These are phyloP conservation scores for Microcyclospora tardicrescens DNA, from an alignment of 2,329 filamentous ascomycete genomes.

Conservation along the genomic window DNA sequence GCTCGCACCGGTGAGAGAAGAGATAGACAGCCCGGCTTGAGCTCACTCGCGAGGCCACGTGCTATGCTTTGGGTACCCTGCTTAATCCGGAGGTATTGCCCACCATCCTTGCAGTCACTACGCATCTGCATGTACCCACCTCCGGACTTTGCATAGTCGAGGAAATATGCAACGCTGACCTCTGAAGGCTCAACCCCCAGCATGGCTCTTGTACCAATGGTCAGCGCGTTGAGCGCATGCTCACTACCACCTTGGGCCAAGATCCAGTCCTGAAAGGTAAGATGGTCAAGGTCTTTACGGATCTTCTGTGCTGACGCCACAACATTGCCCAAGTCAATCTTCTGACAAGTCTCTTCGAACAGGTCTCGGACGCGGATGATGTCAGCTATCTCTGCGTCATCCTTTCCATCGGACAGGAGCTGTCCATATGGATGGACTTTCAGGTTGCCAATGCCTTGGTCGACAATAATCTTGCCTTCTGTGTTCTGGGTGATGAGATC, in stretches of 20 bases:
- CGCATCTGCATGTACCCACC: slow-evolving; percentile 41
- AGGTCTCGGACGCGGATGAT: slow-evolving; percentile 24
- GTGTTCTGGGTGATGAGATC: slow-evolving; percentile 39
- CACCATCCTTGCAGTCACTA: slow-evolving; percentile 40
- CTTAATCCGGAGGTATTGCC: slow-evolving; percentile 38
- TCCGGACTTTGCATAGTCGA: slow-evolving; percentile 43
- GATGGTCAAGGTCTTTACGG: slow-evolving; percentile 21
- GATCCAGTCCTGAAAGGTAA: slow-evolving; percentile 30
- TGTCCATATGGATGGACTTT: slow-evolving; percentile 23
- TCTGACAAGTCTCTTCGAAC: slow-evolving; percentile 28
- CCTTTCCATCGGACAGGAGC: slow-evolving; percentile 11
- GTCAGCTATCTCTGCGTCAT: slow-evolving; percentile 12
- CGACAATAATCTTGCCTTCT: slow-evolving; percentile 31
- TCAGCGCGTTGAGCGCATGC: slow-evolving; percentile 26
- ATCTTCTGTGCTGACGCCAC: slow-evolving; percentile 16
- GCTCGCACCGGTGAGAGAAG: slow-evolving; percentile 12
- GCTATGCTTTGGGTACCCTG: slow-evolving; percentile 36
- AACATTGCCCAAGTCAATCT: slow-evolving; percentile 12
- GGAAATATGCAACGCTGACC: slow-evolving; percentile 40
- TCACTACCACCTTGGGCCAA: slow-evolving; percentile 19
- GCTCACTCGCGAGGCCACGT: slow-evolving; percentile 23
- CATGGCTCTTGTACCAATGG: slow-evolving; percentile 38
- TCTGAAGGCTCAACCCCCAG: slow-evolving; percentile 39
- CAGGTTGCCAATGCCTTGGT: slow-evolving; percentile 26
- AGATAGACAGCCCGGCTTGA: slow-evolving; percentile 16